Conservation (phyloP, 2,329 filamentous ascomycete genomes). For the Xylariaceae sp. region DNA sequence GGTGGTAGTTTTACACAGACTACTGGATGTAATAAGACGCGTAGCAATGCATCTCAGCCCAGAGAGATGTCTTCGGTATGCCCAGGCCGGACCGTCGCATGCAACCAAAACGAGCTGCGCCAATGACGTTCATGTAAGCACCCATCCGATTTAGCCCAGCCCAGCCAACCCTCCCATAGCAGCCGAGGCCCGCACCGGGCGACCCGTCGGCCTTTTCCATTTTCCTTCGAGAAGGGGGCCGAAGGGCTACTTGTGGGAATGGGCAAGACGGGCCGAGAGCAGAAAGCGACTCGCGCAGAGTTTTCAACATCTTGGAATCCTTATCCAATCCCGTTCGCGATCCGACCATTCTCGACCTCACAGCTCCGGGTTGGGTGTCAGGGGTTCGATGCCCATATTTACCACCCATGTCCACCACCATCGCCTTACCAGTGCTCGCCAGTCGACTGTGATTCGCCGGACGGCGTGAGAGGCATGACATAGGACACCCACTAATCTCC, state of each 20-base stretch:
- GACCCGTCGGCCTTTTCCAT: no score
- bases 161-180: neutral
- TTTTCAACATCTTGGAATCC: no score
- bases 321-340: neutral
- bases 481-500: conserved; percentile 9
- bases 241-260: no score
- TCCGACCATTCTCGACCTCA: neutral
- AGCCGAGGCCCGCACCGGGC: neutral
- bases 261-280: no score
- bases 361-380: no score
- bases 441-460: conserved; percentile 1
- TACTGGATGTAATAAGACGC: no score
- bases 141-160: neutral
- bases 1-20: no score
- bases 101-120: conserved; percentile 6
- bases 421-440: conserved; percentile 2
- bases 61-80: conserved; percentile 12
- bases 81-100: conserved; percentile 7
- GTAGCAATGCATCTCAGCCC: conserved; percentile 11
- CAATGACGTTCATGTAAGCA: neutral
- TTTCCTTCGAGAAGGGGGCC: no score
- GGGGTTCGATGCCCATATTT: no score
- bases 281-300: no score
- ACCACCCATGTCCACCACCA: neutral
- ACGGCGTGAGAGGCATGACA: neutral